Base-by-base conservation (phyloP, 2,329 filamentous ascomycete genomes). In the Ambrosiella beaveri region DNA sequence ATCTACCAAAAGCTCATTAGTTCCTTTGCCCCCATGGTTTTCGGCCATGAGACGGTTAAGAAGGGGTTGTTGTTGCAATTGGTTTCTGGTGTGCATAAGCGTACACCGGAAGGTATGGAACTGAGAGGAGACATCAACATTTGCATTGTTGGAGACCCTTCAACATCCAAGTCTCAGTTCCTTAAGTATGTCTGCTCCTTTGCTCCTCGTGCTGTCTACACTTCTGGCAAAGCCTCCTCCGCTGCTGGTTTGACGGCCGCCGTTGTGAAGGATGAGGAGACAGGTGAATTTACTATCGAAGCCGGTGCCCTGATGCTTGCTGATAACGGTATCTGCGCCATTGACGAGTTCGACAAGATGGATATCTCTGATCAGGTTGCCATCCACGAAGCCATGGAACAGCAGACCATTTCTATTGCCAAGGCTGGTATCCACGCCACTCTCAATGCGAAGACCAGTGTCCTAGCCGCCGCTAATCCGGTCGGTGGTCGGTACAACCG, bases 341-440 rank as follows among this genome's bases (percentile, higher is more conserved):
- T 98, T 68, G 93, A 98, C 68, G 93, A 98, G 69, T 98, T 98
- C 65, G 93, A 98, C 80, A 98, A 98, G 75, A 98, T 98, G 93
- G 93, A 98, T 66, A 86, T 98, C 62, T 82, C 75, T 56, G 93
- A 98, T 69, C 93, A 98, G 73, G 93, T 98, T 58, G 93, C 93
- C 63, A 98, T 98, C 66, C 93, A 98, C 78, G 93, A 98, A 81
- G 93, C 93, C 61, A 98, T 98, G 93, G 93, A 98, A 79, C 93
- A 98, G 74, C 93, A 98, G 72, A 98, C 93, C 4, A 98, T 98
- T 63, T 96, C 89, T 7, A 98, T 98, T 66, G 91, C 93, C 61
- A 98, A 98, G 73, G 93, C 93, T 4, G 93, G 93, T 66, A 98
- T 98, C 60, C 93, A 98, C 69, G 94, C 93, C 3, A 98, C 93